Evolutionary conservation across 2,329 filamentous ascomycete genomes (phyloP).

Genomic region (Aspergillus sp.): DNA sequence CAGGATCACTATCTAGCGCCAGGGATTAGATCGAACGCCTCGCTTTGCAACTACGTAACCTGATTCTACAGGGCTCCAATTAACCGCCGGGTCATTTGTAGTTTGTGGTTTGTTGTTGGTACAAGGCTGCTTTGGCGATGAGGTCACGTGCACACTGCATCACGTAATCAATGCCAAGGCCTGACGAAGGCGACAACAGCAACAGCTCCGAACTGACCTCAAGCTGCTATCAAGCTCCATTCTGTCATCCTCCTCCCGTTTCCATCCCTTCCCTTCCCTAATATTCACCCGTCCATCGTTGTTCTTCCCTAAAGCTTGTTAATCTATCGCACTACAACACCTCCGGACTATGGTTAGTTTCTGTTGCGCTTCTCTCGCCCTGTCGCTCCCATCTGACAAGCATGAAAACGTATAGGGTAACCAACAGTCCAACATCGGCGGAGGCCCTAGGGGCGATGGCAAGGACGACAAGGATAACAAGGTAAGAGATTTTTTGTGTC

Average conservation of each 20-base stretch:
- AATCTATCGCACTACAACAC: conserved; percentile 11
- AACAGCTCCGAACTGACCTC: conserved; percentile 21
- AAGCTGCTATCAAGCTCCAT: conserved; percentile 15
- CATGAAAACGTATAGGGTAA: conserved; percentile 42
- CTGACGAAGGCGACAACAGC: conserved; percentile 19
- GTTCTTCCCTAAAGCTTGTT: neutral
- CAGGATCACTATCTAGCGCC: neutral
- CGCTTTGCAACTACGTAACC: neutral
- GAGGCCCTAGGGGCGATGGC: conserved; percentile 69
- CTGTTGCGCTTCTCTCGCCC: conserved; percentile 9
- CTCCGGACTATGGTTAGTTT: conserved; percentile 35
- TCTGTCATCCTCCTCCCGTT: conserved; percentile 12
- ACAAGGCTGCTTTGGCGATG: neutral
- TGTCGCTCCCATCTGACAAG: conserved; percentile 22
- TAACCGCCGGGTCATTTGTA: neutral
- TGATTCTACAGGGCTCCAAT: neutral
- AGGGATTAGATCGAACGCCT: neutral
- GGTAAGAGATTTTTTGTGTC: conserved; percentile 47
- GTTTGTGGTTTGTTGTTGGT: neutral
- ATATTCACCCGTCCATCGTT: neutral
- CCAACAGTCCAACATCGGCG: conserved; percentile 78
- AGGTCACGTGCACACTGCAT: neutral
- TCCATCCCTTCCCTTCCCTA: conserved; percentile 12
- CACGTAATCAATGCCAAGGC: conserved; percentile 18
- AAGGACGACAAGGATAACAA: conserved; percentile 93